Evolutionary conservation across 2,329 filamentous ascomycete species (phyloP), one percentile per base, ranked within the genome.

Genomic region (Colletotrichum lentis): DNA sequence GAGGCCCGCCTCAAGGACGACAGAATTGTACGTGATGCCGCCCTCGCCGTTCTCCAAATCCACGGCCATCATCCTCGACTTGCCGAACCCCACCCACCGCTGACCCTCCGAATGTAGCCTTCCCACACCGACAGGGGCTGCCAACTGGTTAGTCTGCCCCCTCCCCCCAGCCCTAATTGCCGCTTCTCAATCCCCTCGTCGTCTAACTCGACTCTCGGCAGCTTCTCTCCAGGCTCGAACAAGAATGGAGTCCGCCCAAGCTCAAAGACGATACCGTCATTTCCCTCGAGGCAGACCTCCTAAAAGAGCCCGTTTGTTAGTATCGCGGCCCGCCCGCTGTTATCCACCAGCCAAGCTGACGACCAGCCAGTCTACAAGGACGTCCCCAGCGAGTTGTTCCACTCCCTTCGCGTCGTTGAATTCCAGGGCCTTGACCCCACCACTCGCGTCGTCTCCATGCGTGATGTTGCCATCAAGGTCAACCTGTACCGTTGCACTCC

Each of bases 381-480:
- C 5, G 62, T 69, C 10, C 65, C 65, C 3, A 27, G 12, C 14
- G 62, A 60, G 27, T 52, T 69, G 50, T 69, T 66, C 50, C 62
- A 69, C 35, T 69, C 66, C 7, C 37, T 69, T 14, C 66, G 66
- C 22, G 62, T 69, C 2, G 66, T 69, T 22, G 66, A 66, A 37
- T 56, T 69, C 16, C 66, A 66, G n/a, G 66, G 66, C 14, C 55
- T 69, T 14, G 66, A 61, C n/a, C 62, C 66, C 2, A 39, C 66
- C 12, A 65, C 43, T 0, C 62, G 56, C 20, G 4, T 61, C 3
- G 22, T 69, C 55, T 44, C 49, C 3, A 49, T 44, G 8, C 62
- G 62, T 14, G 66, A 69, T 27, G 66, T 69, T 20, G 55, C 62
- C 5, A 66, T 69, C 37, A 66, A 69, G 52, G 52, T 69, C 49